Conservation (phyloP, 208 protist species). For the Trypanosoma mega region DNA sequence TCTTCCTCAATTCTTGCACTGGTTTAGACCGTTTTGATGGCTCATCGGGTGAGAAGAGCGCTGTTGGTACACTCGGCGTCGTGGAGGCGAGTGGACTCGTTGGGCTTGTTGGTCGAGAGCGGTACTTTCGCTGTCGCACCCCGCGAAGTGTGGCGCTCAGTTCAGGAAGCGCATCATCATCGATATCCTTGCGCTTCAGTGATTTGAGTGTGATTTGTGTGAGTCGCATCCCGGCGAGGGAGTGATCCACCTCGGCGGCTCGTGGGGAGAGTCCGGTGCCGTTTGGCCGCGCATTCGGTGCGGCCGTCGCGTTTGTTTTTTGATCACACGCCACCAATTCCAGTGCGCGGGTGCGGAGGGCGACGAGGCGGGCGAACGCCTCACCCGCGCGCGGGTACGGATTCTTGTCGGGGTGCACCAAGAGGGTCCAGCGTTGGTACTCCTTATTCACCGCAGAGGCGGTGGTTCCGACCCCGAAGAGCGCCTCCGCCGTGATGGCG, state of each 20-base stretch:
- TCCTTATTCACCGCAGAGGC: constrained; percentile 54
- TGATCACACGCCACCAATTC: too few species aligned
- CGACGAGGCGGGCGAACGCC: constrained; percentile 67
- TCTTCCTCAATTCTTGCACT: too few species aligned
- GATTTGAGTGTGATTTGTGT: constrained; percentile 74
- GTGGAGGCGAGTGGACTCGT: constrained; percentile 31
- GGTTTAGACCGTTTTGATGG: neutral
- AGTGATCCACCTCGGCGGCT: constrained; percentile 22
- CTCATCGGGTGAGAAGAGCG: constrained; percentile 21
- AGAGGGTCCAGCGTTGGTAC: constrained; percentile 77
- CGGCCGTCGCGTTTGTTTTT: too few species aligned
- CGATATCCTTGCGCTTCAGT: constrained; percentile 72
- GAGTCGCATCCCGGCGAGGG: constrained; percentile 39
- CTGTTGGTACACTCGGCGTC: constrained; percentile 20
- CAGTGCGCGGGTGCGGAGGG: constrained; percentile 51
- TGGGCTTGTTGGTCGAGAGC: neutral
- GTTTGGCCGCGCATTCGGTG: too few species aligned
- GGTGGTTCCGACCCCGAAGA: constrained; percentile 32
- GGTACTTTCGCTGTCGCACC: constrained; percentile 22
- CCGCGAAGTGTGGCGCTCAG: constrained; percentile 40
- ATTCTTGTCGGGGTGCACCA: constrained; percentile 89
- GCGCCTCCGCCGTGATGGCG: constrained; percentile 41
- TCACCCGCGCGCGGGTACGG: constrained; percentile 64
- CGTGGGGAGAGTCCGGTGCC: neutral
- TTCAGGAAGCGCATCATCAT: constrained; percentile 61